Percentiles rank a stretch among this genome's conserved stretches.
These are phyloP conservation scores for Leishmania turanica DNA, from an alignment of 208 protist species.

Conservation along the genomic window DNA sequence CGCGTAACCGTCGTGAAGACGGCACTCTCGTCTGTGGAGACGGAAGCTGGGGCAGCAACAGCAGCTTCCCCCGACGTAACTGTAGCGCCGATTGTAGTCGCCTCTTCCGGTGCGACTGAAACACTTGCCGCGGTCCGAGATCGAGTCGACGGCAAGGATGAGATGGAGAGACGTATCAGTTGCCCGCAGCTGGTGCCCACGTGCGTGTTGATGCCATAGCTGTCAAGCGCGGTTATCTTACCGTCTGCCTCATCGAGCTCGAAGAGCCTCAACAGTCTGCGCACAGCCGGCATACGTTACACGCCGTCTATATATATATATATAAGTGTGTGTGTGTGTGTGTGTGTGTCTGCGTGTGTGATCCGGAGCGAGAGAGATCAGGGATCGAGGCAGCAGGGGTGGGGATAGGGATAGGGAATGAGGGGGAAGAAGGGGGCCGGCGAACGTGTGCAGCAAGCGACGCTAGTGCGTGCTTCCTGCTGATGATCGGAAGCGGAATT, in stretches of 20 bases:
- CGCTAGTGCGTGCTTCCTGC: not conserved
- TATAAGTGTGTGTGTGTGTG: too few species aligned
- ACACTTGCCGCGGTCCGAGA: not conserved
- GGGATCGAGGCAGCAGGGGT: not conserved
- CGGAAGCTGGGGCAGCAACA: too few species aligned
- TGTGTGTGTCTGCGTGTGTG: not conserved
- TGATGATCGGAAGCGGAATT: not conserved
- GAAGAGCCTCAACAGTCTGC: slow-evolving; percentile 59
- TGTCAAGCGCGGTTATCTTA: slow-evolving; percentile 70
- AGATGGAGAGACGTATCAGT: slow-evolving; percentile 47
- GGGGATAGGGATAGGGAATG: not conserved
- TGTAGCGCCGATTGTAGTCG: not conserved
- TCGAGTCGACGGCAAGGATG: not conserved
- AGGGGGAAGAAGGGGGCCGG: not conserved
- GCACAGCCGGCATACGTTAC: slow-evolving; percentile 54
- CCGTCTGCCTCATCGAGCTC: slow-evolving; percentile 56
- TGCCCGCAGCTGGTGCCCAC: slow-evolving; percentile 66
- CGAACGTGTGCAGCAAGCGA: not conserved
- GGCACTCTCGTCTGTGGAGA: not conserved
- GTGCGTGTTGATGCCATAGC: slow-evolving; percentile 51
- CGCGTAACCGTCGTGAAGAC: slow-evolving; percentile 12
- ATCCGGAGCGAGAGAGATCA: not conserved
- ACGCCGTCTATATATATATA: not conserved
- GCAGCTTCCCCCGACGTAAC: not conserved
- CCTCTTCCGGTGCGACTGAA: not conserved